Evolutionary conservation across 2,329 filamentous ascomycete genomes (phyloP), one percentile per base, ranked within the genome.

Genomic region (Aspergillus udagawae): DNA sequence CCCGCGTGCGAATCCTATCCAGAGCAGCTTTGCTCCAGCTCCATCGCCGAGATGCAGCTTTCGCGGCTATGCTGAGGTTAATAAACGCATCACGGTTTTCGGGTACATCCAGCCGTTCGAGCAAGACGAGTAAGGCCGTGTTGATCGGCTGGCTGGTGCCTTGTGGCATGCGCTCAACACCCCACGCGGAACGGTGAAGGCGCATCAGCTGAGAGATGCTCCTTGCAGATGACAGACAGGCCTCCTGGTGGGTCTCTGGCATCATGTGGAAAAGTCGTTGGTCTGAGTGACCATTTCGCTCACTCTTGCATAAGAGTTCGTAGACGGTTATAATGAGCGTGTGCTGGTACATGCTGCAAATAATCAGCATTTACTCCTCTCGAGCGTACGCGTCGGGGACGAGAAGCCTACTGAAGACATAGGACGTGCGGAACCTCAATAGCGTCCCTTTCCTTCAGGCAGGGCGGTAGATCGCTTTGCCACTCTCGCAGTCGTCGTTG

Each of bases 301-400:
- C 55, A 42, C 52, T 54, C 51, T 52, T 52, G 54, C 63, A 65
- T 10, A 68, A 25, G 17, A 59, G 48, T 3, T 60, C 68, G 54
- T 70, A 75, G 1, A 76, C 60, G 1, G 63, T 62, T 32, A 75
- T 70, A 9, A 74, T 60, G n/a, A 74, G 65, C n/a, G 66, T 59
- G 51, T 77, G 69, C 47, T 74, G 73, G 47, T 75, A 70, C 60
- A 75, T 72, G 48, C 73, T 76, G 20, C n/a, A 23, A 21, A 20
- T 23, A 45, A 8, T 45, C 42, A 45, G 32, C 32, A 6, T 7
- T 21, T 20, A 2, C 21, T 21, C 4, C 42, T 45, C 5, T 12
- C 21, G 20, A 38, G 6, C 4, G n/a, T 45, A 23, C n/a, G 20
- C 20, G 8, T 23, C 21, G 20, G 10, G 6, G 4, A 21, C 14